Evolutionary conservation across 2,329 filamentous ascomycete genomes (phyloP).

Genomic region (Aotearoamyces nothofagi): DNA sequence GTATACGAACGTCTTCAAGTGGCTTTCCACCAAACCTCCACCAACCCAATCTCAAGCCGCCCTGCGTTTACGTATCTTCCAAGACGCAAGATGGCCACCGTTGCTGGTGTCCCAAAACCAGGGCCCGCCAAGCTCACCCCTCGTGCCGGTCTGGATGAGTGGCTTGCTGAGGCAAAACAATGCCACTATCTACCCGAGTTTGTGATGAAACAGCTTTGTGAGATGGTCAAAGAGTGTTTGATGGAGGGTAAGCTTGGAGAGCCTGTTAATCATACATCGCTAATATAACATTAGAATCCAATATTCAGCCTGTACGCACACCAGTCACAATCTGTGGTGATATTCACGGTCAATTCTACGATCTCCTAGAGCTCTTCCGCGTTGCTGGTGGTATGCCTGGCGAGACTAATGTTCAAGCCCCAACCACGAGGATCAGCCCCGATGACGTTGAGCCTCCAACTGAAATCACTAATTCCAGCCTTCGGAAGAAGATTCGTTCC

Average conservation of each 20-base stretch:
- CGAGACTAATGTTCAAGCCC: conserved; percentile 54
- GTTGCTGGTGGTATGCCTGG: conserved; percentile 95
- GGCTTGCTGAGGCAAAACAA: conserved; percentile 91
- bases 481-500: conserved; percentile 71
- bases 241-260: conserved; percentile 92
- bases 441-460: conserved; percentile 85
- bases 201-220: conserved; percentile 97
- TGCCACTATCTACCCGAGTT: conserved; percentile 93
- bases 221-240: conserved; percentile 95
- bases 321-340: conserved; percentile 96
- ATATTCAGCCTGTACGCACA: conserved; percentile 94
- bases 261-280: too few species aligned
- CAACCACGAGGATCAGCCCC: conserved; percentile 65
- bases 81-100: conserved; percentile 2
- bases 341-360: conserved; percentile 98
- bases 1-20: too few species aligned
- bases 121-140: conserved; percentile 75
- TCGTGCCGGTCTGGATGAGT: conserved; percentile 83
- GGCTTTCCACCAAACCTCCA: too few species aligned
- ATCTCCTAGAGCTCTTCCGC: conserved; percentile 89
- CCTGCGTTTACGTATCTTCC: too few species aligned
- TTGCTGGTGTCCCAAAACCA: conserved; percentile 58
- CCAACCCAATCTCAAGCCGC: too few species aligned
- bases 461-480: conserved; percentile 74
- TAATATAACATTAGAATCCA: conserved; percentile 58